A percentile compares a stretch with the other conserved stretches of the same genome.
phyloP scores from a whole-genome alignment of 129 eudicot species.

The sunflower (Helianthus annuus) region HanXRQr2.0-SUNRISE NC_035435.2:151786548-151787047 shows the following conservation, averaged over 20 bases:
- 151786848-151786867: background rate
- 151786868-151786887: constrained; percentile 12
- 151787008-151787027: constrained; percentile 83
- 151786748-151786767: constrained; percentile 92
- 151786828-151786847: constrained; percentile 19
- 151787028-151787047: constrained; percentile 11
- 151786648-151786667: background rate
- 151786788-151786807: constrained; percentile 92
- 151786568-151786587: constrained; percentile 35
- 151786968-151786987: constrained; percentile 99
- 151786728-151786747: constrained; percentile 94
- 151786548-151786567: constrained; percentile 40
- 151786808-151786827: constrained; percentile 98
- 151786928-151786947: constrained; percentile 44
- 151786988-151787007: constrained; percentile 96
- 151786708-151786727: constrained; percentile 58
- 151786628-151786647: background rate
- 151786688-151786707: constrained; percentile 12
- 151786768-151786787: constrained; percentile 85
- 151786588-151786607: background rate
- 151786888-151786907: background rate
- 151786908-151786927: constrained; percentile 11
- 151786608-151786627: constrained; percentile 1
- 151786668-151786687: background rate
- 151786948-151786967: constrained; percentile 95